Percentiles rank a stretch among this genome's conserved stretches.
Evolutionary conservation across 164 flowering plant species (phyloP).

Genomic region (Stephania japonica): DNA sequence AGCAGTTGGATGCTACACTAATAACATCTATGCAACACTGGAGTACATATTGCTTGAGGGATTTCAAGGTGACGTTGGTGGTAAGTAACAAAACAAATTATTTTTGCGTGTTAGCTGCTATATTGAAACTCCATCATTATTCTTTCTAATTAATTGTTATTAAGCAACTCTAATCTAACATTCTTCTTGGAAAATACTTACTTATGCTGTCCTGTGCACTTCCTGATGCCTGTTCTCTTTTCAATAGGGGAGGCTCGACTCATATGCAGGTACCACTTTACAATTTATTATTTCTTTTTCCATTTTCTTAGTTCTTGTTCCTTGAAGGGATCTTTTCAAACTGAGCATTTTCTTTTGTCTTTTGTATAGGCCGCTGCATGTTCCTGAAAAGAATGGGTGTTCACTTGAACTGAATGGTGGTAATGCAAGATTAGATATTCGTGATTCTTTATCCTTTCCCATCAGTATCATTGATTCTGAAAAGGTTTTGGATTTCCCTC

Average conservation of each 20-base stretch:
- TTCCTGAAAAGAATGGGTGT: slow-evolving; percentile 42
- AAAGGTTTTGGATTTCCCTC: slow-evolving; percentile 36
- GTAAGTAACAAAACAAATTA: slow-evolving; percentile 38
- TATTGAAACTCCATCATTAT: background rate
- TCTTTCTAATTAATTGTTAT: background rate
- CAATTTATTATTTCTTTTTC: background rate
- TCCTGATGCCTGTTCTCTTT: slow-evolving; percentile 11
- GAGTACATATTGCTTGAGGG: slow-evolving; percentile 76
- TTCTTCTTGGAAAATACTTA: background rate
- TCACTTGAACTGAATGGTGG: slow-evolving; percentile 26
- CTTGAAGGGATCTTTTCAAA: background rate
- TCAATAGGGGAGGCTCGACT: slow-evolving; percentile 57
- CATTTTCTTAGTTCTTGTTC: background rate
- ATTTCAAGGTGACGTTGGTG: slow-evolving; percentile 61
- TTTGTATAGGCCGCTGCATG: slow-evolving; percentile 43
- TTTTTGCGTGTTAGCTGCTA: background rate
- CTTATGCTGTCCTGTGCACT: background rate
- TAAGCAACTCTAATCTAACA: background rate
- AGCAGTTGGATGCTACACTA: slow-evolving; percentile 44
- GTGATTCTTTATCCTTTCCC: slow-evolving; percentile 48
- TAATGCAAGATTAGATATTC: slow-evolving; percentile 33
- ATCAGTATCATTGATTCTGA: slow-evolving; percentile 64
- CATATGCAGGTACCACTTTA: slow-evolving; percentile 56
- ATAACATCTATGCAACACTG: slow-evolving; percentile 55
- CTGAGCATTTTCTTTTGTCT: background rate